These are phyloP conservation scores for Panellus pusillus DNA, from an alignment of 768 basidiomycete genomes.

Conservation along the genomic window DNA sequence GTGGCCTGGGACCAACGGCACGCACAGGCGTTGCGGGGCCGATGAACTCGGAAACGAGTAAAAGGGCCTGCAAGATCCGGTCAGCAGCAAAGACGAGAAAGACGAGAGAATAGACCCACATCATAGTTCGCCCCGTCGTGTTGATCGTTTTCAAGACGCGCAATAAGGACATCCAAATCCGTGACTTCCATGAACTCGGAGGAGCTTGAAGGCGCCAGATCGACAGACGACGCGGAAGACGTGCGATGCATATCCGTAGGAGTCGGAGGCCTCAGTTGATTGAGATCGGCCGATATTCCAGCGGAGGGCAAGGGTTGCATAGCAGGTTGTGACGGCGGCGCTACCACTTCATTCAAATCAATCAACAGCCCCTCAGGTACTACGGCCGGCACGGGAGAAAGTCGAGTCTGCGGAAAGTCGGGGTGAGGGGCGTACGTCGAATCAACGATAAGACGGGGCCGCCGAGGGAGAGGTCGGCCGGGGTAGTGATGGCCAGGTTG, in stretches of 20 bases:
- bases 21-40: constrained; percentile 46
- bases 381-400: constrained; percentile 24
- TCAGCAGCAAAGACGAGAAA: constrained; percentile 24
- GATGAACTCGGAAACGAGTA: constrained; percentile 60
- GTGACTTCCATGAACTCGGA: constrained; percentile 42
- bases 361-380: constrained; percentile 56
- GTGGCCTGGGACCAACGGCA: constrained; percentile 3
- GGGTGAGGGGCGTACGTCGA: constrained; percentile 35
- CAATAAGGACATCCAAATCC: constrained; percentile 64
- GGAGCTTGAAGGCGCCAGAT: constrained; percentile 12
- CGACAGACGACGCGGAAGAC: constrained; percentile 13
- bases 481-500: constrained; percentile 43
- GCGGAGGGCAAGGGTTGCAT: neutral
- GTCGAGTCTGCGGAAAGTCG: constrained; percentile 18
- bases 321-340: neutral
- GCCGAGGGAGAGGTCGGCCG: constrained; percentile 56
- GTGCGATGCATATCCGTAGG: constrained; percentile 11
- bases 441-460: constrained; percentile 33
- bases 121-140: constrained; percentile 61
- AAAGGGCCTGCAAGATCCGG: constrained; percentile 43
- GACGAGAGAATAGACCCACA: constrained; percentile 34
- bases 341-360: constrained; percentile 45
- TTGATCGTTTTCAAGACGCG: constrained; percentile 49
- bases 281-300: neutral
- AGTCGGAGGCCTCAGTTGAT: neutral